A percentile compares a stretch with the other conserved stretches of the same genome.
These are phyloP conservation scores for Fraxinus baroniana DNA, from an alignment of 305 asterid genomes.

Conservation along the genomic window DNA sequence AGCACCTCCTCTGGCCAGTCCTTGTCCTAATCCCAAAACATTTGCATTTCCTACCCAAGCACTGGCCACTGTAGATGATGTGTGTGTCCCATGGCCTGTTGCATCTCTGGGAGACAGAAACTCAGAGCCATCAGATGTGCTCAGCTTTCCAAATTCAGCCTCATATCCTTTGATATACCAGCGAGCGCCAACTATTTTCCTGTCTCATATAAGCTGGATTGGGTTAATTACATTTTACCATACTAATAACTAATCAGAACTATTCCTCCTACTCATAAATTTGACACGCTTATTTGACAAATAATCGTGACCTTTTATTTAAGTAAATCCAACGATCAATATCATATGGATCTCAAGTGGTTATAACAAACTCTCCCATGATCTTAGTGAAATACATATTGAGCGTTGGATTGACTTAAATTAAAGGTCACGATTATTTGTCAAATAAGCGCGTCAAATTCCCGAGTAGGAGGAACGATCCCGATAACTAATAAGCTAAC, in stretches of 20 bases:
- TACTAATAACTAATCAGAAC: not conserved
- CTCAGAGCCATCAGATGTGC: conserved; percentile 23
- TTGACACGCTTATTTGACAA: no score
- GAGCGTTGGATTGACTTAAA: no score
- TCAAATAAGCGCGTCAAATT: no score
- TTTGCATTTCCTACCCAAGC: conserved; percentile 18
- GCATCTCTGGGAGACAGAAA: conserved; percentile 40
- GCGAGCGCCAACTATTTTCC: conserved; percentile 39
- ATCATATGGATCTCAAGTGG: no score
- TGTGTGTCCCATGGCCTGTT: conserved; percentile 40
- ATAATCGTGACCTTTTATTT: no score
- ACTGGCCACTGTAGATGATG: conserved; percentile 35
- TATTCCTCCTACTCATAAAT: no score
- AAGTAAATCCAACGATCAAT: no score
- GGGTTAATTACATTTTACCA: not conserved
- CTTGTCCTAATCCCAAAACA: conserved; percentile 29
- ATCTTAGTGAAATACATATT: no score
- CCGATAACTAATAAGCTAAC: no score
- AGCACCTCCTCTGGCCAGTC: conserved; percentile 33
- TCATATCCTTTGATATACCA: conserved; percentile 35
- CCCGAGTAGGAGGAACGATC: no score
- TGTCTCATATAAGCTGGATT: not conserved
- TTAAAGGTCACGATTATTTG: no score
- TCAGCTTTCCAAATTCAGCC: conserved; percentile 29
- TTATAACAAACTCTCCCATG: no score